Base-by-base conservation (phyloP, 2,329 filamentous ascomycete genomes). In the Ophiostoma sp. region DNA sequence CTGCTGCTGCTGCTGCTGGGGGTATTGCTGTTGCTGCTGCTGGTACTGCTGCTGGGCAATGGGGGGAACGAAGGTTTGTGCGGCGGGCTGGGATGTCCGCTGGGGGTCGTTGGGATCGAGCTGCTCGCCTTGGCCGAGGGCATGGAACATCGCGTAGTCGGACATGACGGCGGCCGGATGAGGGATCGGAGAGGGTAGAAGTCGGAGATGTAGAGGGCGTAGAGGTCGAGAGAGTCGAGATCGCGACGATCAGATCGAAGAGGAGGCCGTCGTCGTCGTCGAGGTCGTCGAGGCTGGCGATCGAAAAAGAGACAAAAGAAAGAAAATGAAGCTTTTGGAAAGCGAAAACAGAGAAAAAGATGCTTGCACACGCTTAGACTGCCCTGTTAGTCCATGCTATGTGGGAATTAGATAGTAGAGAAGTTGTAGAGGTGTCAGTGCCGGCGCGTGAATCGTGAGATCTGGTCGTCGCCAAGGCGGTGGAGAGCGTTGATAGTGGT, bases 21-120 rank as follows among this genome's bases (percentile, higher is more conserved):
- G 57, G 31, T 67, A 35, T 48, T 70, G 71, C 64, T 70, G 27
- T 31, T 31, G 69, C 41, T 70, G 67, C 73, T 85, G 84, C 74
- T 86, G 83, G 75, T 87, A 87, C 23, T 83, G 84, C 70, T 85
- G 82, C 67, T 82, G 80, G 52, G 84, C 83, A 69, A 85, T 76
- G 20, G 84, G 84, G 64, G 83, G 84, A 71, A 85, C 82, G 77
- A 89, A 89, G 75, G 77, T 75, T 13, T 77, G 78, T 66, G 78
- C 75, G 7, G 77, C 73, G 4, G 76, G 77, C 70, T 85, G 84
- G 74, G 77, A 78, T 69, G 79, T 79, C 73, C 80, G 76, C 79
- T 81, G 77, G 76, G 84, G 80, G 80, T 86, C 78, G 79, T 85
- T 81, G 78, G 85, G 80, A 74, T 87, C 83, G 74, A 82, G 76